Base-by-base conservation (phyloP, 2,329 filamentous ascomycete genomes). In the Pseudomassariella vexata region DNA sequence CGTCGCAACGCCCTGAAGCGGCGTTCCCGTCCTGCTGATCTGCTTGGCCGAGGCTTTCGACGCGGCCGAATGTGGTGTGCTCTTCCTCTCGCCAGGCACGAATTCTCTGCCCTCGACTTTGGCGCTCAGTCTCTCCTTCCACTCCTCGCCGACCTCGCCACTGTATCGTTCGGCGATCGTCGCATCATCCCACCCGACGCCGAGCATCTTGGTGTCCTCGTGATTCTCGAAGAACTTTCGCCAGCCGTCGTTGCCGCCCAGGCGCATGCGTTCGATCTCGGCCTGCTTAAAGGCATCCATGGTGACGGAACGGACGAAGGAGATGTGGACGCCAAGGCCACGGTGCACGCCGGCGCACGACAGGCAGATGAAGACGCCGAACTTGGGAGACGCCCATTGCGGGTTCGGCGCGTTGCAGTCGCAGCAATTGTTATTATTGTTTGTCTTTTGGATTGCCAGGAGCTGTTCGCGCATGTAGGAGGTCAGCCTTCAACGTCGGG, bases 321-420 rank as follows among this genome's bases (percentile, higher is more conserved):
- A 95, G 60, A 98, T 95, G 68, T 98, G 92, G 21, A 98, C 92
- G 40, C 92, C 92, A 19, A 98, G 78, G 3, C 88, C 88, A 42
- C 92, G 84, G 65, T 98, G 92, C 32, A 92, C 85, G 48, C 92
- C 92, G 20, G 89, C 90, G 68, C 92, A 98, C 42, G 83, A 86
- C 32, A 98, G 79, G 63, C 92, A 98, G 72, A 98, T 95, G 68
- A 98, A 98, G 60, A 95, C 86, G 55, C 90, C 90, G 57, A 98
- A 94, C 63, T 98, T 98, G 44, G 92, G 92, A 22, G 88, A 73
- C 47, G 92, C 90, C 92, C 92, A 98, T 82, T 98, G 92, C 41
- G 92, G 92, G 49, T 87, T 94, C 15, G 92, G 90, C 26, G 92
- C 90, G 56, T 81, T 81, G 70, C 92, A 98, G 66, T 98, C 92